Percentiles rank a stretch among this genome's conserved stretches.
phyloP scores from a whole-genome alignment of 1,284 basidiomycete genomes.

The Puccinia novopanici region DNA sequence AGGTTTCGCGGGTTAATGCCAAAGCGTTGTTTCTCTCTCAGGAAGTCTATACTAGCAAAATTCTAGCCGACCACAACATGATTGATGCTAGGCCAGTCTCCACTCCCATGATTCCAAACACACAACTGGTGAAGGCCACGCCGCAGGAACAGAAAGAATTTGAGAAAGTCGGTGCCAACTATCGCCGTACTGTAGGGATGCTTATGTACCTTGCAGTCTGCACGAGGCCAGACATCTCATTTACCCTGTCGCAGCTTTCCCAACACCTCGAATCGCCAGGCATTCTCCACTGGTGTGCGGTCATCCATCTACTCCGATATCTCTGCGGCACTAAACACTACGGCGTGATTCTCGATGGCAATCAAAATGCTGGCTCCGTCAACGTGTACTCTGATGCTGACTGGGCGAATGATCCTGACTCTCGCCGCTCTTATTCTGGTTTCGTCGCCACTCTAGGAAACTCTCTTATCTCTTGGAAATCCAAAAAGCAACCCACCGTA shows the following conservation, averaged over 20 bases:
- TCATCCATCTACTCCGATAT: not conserved
- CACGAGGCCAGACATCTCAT: conserved; percentile 5
- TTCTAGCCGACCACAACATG: not conserved
- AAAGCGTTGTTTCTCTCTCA: not conserved
- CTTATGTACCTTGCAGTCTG: conserved; percentile 11
- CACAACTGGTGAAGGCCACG: not conserved
- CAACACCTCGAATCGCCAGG: not conserved
- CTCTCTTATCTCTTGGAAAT: no score
- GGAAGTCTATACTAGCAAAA: not conserved
- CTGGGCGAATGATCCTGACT: no score
- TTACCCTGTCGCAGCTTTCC: not conserved
- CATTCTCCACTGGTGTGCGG: not conserved
- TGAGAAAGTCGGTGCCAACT: not conserved
- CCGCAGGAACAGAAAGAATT: not conserved
- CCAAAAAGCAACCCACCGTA: no score
- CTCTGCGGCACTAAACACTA: not conserved
- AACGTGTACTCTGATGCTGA: no score
- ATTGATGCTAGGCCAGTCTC: not conserved
- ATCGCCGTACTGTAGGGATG: not conserved
- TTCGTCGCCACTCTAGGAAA: no score
- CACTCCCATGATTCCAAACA: conserved; percentile 6
- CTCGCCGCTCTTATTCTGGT: no score
- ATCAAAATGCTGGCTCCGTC: no score
- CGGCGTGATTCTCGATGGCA: not conserved
- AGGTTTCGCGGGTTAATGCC: not conserved